phyloP scores from a whole-genome alignment of 2,329 filamentous ascomycete genomes.

The Esteya vermicola region DNA sequence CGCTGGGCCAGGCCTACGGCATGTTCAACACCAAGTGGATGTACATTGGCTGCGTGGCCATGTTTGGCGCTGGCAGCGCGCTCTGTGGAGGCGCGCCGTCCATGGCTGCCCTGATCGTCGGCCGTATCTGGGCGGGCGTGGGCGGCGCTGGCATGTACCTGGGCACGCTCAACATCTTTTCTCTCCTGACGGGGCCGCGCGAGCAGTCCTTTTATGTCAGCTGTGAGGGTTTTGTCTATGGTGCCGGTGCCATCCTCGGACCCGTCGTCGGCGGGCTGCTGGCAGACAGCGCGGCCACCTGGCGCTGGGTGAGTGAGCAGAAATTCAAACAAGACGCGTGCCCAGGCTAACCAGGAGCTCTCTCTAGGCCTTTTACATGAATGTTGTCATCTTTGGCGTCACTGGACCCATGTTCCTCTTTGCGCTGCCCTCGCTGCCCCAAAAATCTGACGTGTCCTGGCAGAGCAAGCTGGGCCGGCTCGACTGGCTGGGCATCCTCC shows the following conservation, averaged over 20 bases:
- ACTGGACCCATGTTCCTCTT: conserved; percentile 16
- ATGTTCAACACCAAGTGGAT: conserved; percentile 5
- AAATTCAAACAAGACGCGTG: neutral
- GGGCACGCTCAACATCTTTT: conserved; percentile 15
- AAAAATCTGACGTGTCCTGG: conserved; percentile 8
- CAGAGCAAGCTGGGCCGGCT: conserved; percentile 17
- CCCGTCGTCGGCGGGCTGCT: conserved; percentile 34
- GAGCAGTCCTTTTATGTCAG: conserved; percentile 17
- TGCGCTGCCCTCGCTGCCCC: conserved; percentile 13
- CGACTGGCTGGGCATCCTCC: conserved; percentile 28
- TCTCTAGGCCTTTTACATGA: conserved; percentile 35
- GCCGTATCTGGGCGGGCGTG: conserved; percentile 28
- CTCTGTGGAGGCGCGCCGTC: conserved; percentile 28
- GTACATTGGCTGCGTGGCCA: conserved; percentile 3
- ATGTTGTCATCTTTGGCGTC: conserved; percentile 31
- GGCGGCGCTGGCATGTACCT: conserved; percentile 29
- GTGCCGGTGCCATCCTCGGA: conserved; percentile 29
- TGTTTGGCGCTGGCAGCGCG: conserved; percentile 18
- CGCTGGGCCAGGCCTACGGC: conserved; percentile 3
- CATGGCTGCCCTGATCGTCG: conserved; percentile 32
- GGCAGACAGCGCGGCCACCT: conserved; percentile 23
- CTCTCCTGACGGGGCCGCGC: conserved; percentile 12
- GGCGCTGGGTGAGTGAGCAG: conserved; percentile 22
- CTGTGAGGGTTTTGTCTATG: conserved; percentile 21
- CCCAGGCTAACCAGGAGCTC: neutral